These are phyloP conservation scores for Trichoderma endophyticum DNA, from an alignment of 2,329 filamentous ascomycete genomes.

Conservation along the genomic window DNA sequence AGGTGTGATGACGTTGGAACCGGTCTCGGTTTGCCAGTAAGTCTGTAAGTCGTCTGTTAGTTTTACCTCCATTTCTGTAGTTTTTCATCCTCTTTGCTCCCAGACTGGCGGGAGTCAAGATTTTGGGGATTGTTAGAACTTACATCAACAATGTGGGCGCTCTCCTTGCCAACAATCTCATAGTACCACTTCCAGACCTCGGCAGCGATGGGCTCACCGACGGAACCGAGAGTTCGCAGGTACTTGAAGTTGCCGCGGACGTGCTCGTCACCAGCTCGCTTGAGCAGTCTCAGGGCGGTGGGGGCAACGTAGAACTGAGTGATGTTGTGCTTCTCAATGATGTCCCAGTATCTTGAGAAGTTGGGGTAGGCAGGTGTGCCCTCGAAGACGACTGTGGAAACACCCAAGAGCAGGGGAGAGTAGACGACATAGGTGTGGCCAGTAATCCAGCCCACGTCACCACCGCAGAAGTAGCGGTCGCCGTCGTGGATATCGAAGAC, in stretches of 20 bases:
- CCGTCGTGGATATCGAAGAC: slow-evolving; percentile 96
- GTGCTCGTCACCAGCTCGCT: slow-evolving; percentile 91
- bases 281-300: slow-evolving; percentile 86
- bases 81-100: background rate
- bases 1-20: slow-evolving; percentile 92
- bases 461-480: slow-evolving; percentile 95
- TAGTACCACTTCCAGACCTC: slow-evolving; percentile 99
- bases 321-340: slow-evolving; percentile 90
- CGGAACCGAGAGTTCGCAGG: slow-evolving; percentile 85
- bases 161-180: slow-evolving; percentile 87
- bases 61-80: slow-evolving; percentile 11
- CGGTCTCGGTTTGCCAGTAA: slow-evolving; percentile 99
- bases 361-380: slow-evolving; percentile 96
- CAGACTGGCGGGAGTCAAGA: background rate
- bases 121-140: slow-evolving; percentile 36
- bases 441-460: slow-evolving; percentile 98
- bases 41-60: slow-evolving; percentile 56
- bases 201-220: slow-evolving; percentile 94
- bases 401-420: slow-evolving; percentile 86
- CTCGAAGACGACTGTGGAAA: slow-evolving; percentile 95
- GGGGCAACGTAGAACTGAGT: slow-evolving; percentile 99
- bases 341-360: slow-evolving; percentile 98
- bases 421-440: slow-evolving; percentile 99
- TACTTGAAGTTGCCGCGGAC: slow-evolving; percentile 87
- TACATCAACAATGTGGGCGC: slow-evolving; percentile 91